phyloP scores from a whole-genome alignment of 768 basidiomycete species.

The Sistotremastrum suecicum region DNA sequence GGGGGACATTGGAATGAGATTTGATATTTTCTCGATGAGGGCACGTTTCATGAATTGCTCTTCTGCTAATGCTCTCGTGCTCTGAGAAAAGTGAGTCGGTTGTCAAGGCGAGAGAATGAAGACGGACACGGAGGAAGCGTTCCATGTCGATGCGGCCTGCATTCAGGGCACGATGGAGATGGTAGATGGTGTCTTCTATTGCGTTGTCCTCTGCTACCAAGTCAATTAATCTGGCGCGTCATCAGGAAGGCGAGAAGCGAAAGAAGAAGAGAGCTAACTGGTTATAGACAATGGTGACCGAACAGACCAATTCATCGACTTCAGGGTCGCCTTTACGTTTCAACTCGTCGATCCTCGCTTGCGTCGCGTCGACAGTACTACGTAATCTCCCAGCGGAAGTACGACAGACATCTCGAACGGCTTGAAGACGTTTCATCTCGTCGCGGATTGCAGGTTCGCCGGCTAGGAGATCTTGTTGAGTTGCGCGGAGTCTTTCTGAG shows the following conservation, averaged over 20 bases:
- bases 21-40: constrained; percentile 79
- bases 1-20: constrained; percentile 31
- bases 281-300: constrained; percentile 90
- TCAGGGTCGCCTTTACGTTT: constrained; percentile 78
- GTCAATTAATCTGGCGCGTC: constrained; percentile 60
- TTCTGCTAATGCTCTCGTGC: constrained; percentile 75
- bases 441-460: constrained; percentile 92
- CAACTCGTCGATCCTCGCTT: constrained; percentile 63
- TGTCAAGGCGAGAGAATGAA: neutral
- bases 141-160: constrained; percentile 87
- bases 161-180: constrained; percentile 87
- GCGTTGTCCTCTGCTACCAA: constrained; percentile 99
- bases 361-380: constrained; percentile 48
- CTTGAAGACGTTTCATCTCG: constrained; percentile 89
- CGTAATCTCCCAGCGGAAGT: constrained; percentile 58
- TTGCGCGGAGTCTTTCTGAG: constrained; percentile 61
- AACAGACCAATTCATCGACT: constrained; percentile 94
- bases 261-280: constrained; percentile 47
- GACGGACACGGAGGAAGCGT: constrained; percentile 75
- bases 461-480: constrained; percentile 72
- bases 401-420: constrained; percentile 82
- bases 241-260: neutral
- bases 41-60: constrained; percentile 98
- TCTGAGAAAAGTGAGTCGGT: constrained; percentile 24
- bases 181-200: constrained; percentile 96